These are phyloP conservation scores for Blepharisma stoltei DNA, from an alignment of 73 alveolate genomes.

Conservation along the genomic window DNA sequence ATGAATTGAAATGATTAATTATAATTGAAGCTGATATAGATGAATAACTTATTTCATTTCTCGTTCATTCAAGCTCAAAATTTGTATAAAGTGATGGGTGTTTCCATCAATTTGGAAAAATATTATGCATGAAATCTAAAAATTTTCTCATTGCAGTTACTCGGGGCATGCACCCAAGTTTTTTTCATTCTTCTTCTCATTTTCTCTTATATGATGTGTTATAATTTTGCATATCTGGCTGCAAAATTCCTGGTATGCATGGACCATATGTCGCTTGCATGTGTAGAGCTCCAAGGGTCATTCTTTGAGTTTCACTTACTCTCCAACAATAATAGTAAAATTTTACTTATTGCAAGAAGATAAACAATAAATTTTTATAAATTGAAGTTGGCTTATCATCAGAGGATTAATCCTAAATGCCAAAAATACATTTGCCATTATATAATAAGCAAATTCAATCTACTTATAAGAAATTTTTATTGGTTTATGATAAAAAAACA, in stretches of 20 bases:
- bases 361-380: no score
- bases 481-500: no score
- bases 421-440: no score
- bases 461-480: no score
- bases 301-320: conserved; percentile 10
- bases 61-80: conserved; percentile 15
- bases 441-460: no score
- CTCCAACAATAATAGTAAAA: no score
- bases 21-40: no score
- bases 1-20: no score
- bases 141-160: conserved; percentile 8
- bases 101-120: conserved; percentile 22
- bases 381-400: no score
- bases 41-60: background rate
- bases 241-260: background rate
- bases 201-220: background rate
- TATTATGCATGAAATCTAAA: background rate
- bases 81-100: background rate
- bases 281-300: background rate
- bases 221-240: conserved; percentile 16
- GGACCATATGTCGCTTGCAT: conserved; percentile 25
- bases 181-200: background rate
- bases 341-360: no score
- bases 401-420: no score
- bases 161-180: background rate